Conservation (phyloP, 1,139 yeast genomes). For the Magnusiomyces ingens region DNA sequence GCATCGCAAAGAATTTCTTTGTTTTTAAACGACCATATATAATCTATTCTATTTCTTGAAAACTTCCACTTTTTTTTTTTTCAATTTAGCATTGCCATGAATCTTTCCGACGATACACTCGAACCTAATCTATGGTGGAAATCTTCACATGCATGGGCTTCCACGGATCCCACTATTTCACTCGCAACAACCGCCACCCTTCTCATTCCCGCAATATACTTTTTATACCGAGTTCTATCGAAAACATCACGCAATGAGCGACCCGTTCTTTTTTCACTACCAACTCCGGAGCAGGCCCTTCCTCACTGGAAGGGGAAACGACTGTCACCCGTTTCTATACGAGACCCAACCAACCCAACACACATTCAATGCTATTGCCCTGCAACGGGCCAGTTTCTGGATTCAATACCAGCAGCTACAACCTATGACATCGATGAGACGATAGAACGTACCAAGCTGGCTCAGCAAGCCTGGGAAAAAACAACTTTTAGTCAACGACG, state of each 20-base stretch:
- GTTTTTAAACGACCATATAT: no score
- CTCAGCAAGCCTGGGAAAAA: slow-evolving; percentile 45
- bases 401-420: slow-evolving; percentile 57
- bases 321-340: slow-evolving; percentile 51
- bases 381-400: slow-evolving; percentile 87
- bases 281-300: slow-evolving; percentile 75
- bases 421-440: slow-evolving; percentile 62
- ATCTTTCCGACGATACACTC: no score
- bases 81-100: no score
- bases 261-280: slow-evolving; percentile 33
- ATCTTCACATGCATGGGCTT: no score
- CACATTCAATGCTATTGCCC: slow-evolving; percentile 86
- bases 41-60: no score
- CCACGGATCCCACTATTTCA: no score
- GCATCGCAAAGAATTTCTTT: no score
- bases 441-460: slow-evolving; percentile 50
- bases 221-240: slow-evolving; percentile 13
- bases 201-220: slow-evolving; percentile 10
- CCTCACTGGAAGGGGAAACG: slow-evolving; percentile 92
- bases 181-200: slow-evolving; percentile 8
- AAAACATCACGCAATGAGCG: slow-evolving; percentile 11
- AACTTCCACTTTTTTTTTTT: no score
- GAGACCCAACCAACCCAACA: slow-evolving; percentile 51
- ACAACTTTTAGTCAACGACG: slow-evolving; percentile 60
- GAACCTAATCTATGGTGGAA: no score